Percentiles rank a stretch among this genome's conserved stretches.
Conservation (phyloP, 371 early-diverging fungal genomes). For the Dichotomocladium elegans region DNA sequence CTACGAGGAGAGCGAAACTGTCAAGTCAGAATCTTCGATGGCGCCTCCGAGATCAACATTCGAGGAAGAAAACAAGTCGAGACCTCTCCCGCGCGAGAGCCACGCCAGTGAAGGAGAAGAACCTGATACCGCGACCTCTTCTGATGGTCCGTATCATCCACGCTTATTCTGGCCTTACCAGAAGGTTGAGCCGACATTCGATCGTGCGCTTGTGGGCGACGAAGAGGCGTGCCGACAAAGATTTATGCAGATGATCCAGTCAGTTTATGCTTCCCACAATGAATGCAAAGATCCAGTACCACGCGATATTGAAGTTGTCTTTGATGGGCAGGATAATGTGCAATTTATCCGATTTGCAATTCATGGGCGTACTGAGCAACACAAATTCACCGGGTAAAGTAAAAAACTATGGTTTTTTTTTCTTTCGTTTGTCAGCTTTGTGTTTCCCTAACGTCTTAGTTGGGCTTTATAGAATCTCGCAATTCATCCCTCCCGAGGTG, state of each 20-base stretch:
- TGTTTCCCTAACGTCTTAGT: background rate
- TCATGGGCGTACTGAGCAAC: conserved; percentile 7
- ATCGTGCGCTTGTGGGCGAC: conserved; percentile 2
- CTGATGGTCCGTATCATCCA: background rate
- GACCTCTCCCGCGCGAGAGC: background rate
- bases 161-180: background rate
- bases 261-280: conserved; percentile 12
- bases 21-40: background rate
- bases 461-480: conserved; percentile 18
- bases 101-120: background rate
- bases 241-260: conserved; percentile 18
- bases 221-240: conserved; percentile 18
- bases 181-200: background rate
- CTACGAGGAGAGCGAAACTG: conserved; percentile 11
- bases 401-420: background rate
- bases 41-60: too few species aligned
- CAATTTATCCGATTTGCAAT: conserved; percentile 11
- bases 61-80: too few species aligned
- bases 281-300: background rate
- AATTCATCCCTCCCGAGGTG: conserved; percentile 42
- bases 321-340: conserved; percentile 10
- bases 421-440: background rate
- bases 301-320: background rate
- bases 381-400: conserved; percentile 22
- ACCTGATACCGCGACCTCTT: background rate